Percentiles rank a stretch among this genome's conserved stretches.
Conservation (phyloP, 176 grass and related monocot genomes). For the Elaeis guineensis region DNA sequence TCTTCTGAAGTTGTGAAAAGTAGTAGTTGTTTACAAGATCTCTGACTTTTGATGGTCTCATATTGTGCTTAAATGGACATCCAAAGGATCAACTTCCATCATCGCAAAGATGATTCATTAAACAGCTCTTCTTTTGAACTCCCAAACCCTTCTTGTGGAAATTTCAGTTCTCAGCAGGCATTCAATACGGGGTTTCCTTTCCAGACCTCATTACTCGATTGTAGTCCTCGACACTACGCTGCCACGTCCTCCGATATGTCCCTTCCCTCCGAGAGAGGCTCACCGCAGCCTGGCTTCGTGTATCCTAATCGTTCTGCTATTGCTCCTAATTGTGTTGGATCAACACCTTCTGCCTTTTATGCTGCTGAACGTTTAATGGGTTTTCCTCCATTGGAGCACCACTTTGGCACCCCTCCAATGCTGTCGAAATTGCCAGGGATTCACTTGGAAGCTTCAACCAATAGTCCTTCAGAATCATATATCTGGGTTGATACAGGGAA, state of each 20-base stretch:
- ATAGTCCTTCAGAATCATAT: slow-evolving; percentile 6
- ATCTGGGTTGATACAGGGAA: slow-evolving; percentile 27
- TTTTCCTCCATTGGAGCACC: slow-evolving; percentile 32
- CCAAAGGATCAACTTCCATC: slow-evolving; percentile 43
- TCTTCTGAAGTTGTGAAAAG: background rate
- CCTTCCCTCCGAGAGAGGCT: slow-evolving; percentile 1
- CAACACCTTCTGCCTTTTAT: slow-evolving; percentile 39
- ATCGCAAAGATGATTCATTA: slow-evolving; percentile 26
- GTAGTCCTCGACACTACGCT: slow-evolving; percentile 10
- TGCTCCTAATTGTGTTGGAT: slow-evolving; percentile 30
- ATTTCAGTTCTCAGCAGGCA: slow-evolving; percentile 16
- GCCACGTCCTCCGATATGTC: slow-evolving; percentile 1
- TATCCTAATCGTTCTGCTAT: background rate
- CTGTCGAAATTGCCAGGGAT: background rate
- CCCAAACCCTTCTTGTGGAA: background rate
- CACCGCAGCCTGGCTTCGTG: too few relatives aligned
- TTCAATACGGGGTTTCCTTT: background rate
- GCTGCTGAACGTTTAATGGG: slow-evolving; percentile 36
- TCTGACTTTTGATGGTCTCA: background rate
- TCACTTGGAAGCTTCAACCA: background rate
- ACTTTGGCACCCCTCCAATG: slow-evolving; percentile 11
- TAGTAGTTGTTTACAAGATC: too few relatives aligned
- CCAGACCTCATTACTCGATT: background rate
- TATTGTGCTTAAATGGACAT: slow-evolving; percentile 32
- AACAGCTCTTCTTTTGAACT: slow-evolving; percentile 17